Evolutionary conservation across 2,329 filamentous ascomycete species (phyloP), one percentile per base, ranked within the genome.

Genomic region (Neofusicoccum laricinum): DNA sequence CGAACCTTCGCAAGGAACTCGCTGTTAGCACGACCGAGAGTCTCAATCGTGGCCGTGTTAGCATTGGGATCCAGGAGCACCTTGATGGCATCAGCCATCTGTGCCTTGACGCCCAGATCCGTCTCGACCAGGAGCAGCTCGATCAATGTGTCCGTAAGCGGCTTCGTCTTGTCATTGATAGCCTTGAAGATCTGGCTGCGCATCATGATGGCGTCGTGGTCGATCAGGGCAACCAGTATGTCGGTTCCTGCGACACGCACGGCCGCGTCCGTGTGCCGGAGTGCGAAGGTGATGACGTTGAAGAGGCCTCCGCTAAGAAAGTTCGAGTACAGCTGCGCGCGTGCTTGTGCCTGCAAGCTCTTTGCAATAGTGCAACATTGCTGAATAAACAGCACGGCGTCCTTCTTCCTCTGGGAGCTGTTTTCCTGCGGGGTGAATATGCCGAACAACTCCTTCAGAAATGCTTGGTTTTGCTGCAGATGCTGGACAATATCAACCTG

Each of bases 401-500:
- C 92, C 77, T 97, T 97, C 78, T 95, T 96, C 66, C 90, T 88
- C 72, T 87, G 87, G 61, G 85, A 81, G 57, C 91, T 87, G 61
- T 77, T 75, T 66, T 88, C 86, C 25, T 87, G 82, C 0, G 87
- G 81, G 19, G 84, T 86, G 72, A 98, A 97, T 67, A 98, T 92
- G 62, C 86, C 85, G 75, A 98, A 99, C 3, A 98, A 84, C 67
- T 97, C 92, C 69, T 88, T 88, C 32, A 98, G 80, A 72, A 97
- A 97, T 1, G 80, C 79, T 0, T 82, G 82, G 71, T 97, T 97
- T 30, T 84, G 84, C 76, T 97, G 93, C n/a, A 99, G 84, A 77
- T 98, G 92, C 73, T 94, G 91, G 57, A 99, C 90, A 73, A 99
- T 97, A 73, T 98, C 95, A 71, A 98, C 93, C 80, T 99, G 95